These are phyloP conservation scores for Aspergillus jensenii DNA, from an alignment of 2,329 filamentous ascomycete species.

Conservation along the genomic window DNA sequence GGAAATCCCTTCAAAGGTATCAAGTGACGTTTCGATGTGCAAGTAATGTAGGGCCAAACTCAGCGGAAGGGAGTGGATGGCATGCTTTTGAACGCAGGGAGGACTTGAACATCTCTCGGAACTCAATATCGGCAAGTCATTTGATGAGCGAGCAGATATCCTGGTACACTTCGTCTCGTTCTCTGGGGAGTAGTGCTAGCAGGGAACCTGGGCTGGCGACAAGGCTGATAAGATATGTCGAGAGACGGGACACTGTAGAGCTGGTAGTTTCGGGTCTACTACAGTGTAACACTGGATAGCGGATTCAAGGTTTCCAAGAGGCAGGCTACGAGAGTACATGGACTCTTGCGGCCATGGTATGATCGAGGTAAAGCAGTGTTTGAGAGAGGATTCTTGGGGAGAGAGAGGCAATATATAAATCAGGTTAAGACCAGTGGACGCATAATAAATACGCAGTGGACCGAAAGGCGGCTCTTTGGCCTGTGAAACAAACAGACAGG, in stretches of 20 bases:
- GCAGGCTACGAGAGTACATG: slow-evolving; percentile 1
- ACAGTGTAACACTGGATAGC: not conserved
- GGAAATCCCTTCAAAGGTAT: not conserved
- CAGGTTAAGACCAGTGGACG: not conserved
- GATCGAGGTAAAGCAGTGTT: not conserved
- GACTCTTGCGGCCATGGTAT: slow-evolving; percentile 1
- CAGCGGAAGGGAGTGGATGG: slow-evolving; percentile 16
- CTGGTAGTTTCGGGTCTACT: not conserved
- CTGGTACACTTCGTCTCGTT: not conserved
- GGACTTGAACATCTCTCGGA: slow-evolving; percentile 16
- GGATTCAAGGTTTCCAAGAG: not conserved
- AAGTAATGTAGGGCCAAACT: slow-evolving; percentile 14
- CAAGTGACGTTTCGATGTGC: slow-evolving; percentile 8
- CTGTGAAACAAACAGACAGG: not conserved
- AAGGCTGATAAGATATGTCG: not conserved
- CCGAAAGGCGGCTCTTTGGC: not conserved
- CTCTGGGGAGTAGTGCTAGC: not conserved
- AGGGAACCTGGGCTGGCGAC: not conserved
- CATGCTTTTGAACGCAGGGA: slow-evolving; percentile 22
- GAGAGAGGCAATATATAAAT: not conserved
- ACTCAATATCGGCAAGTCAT: not conserved
- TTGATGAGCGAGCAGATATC: not conserved
- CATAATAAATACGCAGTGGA: not conserved
- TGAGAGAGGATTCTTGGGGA: not conserved
- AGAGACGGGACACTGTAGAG: not conserved